Percentiles rank a stretch among this genome's conserved stretches.
Evolutionary conservation across 2,329 filamentous ascomycete genomes (phyloP).

Genomic region (Pseudogymnoascus sp.): DNA sequence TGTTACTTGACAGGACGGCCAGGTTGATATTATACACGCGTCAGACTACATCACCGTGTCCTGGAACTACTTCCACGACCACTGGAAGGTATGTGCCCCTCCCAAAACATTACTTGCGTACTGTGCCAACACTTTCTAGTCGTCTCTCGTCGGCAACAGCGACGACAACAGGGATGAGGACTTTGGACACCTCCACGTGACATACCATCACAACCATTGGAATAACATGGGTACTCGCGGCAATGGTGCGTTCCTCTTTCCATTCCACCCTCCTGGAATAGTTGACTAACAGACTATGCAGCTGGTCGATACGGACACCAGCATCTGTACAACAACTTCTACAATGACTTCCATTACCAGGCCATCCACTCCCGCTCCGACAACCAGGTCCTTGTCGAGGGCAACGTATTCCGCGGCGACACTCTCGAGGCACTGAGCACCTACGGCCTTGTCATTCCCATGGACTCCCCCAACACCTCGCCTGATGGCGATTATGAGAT

Average conservation of each 20-base stretch:
- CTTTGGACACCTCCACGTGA: constrained; percentile 22
- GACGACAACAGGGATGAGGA: constrained; percentile 23
- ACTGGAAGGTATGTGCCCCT: constrained; percentile 22
- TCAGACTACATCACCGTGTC: constrained; percentile 37
- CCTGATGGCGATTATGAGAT: constrained; percentile 45
- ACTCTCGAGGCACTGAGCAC: constrained; percentile 43
- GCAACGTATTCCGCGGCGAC: constrained; percentile 39
- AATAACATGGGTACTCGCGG: constrained; percentile 17
- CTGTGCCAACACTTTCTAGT: constrained; percentile 4
- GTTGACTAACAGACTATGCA: constrained; percentile 39
- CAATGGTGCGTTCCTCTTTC: constrained; percentile 35
- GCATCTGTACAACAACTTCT: constrained; percentile 43
- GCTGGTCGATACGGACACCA: constrained; percentile 42
- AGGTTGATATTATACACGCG: constrained; percentile 38
- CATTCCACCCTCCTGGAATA: constrained; percentile 40
- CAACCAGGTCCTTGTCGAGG: constrained; percentile 42
- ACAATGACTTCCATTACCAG: constrained; percentile 39
- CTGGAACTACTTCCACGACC: constrained; percentile 36
- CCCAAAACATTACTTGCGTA: too few species aligned
- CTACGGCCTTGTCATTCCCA: constrained; percentile 47
- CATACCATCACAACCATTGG: constrained; percentile 22
- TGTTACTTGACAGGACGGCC: constrained; percentile 31
- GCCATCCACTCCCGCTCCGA: constrained; percentile 41
- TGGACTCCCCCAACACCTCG: constrained; percentile 46
- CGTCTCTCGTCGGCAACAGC: constrained; percentile 23